A percentile compares a stretch with the other conserved stretches of the same genome.
These are phyloP conservation scores for Neoarthrinium moseri DNA, from an alignment of 2,329 filamentous ascomycete species.

Conservation along the genomic window DNA sequence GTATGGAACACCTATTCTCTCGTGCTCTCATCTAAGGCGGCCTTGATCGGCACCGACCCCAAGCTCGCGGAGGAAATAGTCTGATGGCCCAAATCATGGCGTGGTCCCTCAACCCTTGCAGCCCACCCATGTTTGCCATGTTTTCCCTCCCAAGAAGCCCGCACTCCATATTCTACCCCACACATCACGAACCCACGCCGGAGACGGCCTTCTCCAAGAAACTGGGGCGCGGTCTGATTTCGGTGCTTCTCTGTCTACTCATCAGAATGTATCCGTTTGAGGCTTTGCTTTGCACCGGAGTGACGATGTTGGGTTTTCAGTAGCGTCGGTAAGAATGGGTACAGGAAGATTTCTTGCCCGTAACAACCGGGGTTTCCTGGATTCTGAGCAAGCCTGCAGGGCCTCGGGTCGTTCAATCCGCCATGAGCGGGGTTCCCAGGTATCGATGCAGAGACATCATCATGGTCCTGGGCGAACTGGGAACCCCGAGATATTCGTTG, in stretches of 20 bases:
- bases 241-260: conserved; percentile 3
- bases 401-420: background rate
- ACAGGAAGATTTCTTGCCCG: too few species aligned
- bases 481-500: background rate
- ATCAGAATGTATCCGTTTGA: background rate
- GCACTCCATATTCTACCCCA: conserved; percentile 1
- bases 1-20: too few species aligned
- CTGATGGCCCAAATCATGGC: background rate
- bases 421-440: conserved; percentile 1
- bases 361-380: too few species aligned
- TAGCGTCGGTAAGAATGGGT: too few species aligned
- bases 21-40: too few species aligned
- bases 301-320: too few species aligned
- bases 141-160: background rate
- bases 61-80: background rate
- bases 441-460: conserved; percentile 3
- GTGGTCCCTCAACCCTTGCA: background rate
- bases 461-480: background rate
- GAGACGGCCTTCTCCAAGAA: background rate
- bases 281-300: too few species aligned
- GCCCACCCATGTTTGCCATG: background rate
- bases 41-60: background rate
- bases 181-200: background rate
- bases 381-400: too few species aligned
- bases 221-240: conserved; percentile 7